A percentile compares a stretch with the other conserved stretches of the same genome.
These are phyloP conservation scores for Termitomyces sp. DNA, from an alignment of 768 basidiomycete species.

Conservation along the genomic window DNA sequence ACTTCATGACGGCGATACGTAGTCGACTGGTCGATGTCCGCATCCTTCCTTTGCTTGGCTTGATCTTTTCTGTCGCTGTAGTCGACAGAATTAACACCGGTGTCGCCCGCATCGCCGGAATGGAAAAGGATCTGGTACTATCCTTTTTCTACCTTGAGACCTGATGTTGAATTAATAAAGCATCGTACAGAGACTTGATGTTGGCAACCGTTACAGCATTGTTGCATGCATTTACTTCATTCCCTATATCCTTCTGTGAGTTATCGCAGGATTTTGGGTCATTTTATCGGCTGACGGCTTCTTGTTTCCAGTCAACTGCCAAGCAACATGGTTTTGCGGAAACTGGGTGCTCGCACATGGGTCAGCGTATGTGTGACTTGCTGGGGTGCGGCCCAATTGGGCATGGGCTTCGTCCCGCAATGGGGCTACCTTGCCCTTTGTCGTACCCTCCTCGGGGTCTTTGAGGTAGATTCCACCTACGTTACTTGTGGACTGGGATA, in stretches of 20 bases:
- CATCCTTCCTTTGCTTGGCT: constrained; percentile 28
- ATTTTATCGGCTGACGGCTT: background rate
- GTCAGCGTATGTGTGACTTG: constrained; percentile 31
- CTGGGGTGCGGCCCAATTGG: constrained; percentile 37
- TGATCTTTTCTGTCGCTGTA: constrained; percentile 27
- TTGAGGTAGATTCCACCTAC: constrained; percentile 26
- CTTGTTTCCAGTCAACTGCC: constrained; percentile 32
- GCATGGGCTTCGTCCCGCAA: constrained; percentile 36
- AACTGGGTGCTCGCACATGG: constrained; percentile 36
- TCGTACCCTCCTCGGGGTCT: constrained; percentile 34
- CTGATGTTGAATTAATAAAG: background rate
- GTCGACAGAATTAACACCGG: constrained; percentile 30
- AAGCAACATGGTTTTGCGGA: constrained; percentile 34
- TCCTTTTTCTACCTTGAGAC: background rate
- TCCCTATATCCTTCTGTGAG: constrained; percentile 38
- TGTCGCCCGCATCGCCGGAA: constrained; percentile 29
- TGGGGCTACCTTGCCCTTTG: constrained; percentile 35
- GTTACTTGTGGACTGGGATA: background rate
- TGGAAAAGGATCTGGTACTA: constrained; percentile 28
- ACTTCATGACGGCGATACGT: background rate
- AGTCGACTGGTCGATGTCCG: constrained; percentile 28
- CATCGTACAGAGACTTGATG: constrained; percentile 19
- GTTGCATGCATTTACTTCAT: constrained; percentile 36
- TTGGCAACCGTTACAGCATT: constrained; percentile 32
- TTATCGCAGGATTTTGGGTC: background rate